Evolutionary conservation across 2,329 filamentous ascomycete genomes (phyloP).

Genomic region (Scorias spongiosa): DNA sequence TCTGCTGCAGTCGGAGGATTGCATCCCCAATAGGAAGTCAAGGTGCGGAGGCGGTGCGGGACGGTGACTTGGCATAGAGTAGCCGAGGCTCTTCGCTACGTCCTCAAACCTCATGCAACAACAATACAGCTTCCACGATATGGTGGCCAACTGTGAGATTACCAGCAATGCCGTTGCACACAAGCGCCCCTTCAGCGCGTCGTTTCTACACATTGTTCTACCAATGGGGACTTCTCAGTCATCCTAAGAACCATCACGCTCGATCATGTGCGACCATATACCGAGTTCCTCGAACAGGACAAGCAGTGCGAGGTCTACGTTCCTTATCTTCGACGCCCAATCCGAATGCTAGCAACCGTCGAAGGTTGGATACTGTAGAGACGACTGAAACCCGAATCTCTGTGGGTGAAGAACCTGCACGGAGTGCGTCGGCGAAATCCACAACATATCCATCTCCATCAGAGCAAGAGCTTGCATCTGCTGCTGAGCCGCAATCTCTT

Average conservation of each 20-base stretch:
- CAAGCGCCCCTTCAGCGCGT: slow-evolving; percentile 6
- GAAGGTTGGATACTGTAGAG: not conserved
- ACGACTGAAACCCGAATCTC: not conserved
- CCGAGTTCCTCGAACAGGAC: not conserved
- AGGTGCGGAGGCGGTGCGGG: not conserved
- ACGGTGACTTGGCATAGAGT: not conserved
- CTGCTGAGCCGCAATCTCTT: too few species aligned
- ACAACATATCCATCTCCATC: too few species aligned
- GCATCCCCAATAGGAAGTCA: not conserved
- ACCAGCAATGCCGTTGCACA: not conserved
- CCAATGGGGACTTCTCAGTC: slow-evolving; percentile 23
- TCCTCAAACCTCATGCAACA: not conserved
- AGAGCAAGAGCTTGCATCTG: too few species aligned
- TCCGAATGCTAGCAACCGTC: not conserved
- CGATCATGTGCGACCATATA: not conserved
- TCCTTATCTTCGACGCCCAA: not conserved
- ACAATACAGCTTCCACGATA: not conserved
- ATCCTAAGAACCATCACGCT: not conserved
- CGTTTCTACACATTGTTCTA: slow-evolving; percentile 32
- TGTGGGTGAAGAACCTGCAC: not conserved
- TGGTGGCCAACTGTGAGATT: not conserved
- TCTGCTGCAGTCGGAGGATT: not conserved
- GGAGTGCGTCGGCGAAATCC: not conserved
- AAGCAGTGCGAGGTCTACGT: not conserved
- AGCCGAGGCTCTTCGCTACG: not conserved